phyloP scores from a whole-genome alignment of 2,329 filamentous ascomycete genomes.

The Paramyrothecium roridum region DNA sequence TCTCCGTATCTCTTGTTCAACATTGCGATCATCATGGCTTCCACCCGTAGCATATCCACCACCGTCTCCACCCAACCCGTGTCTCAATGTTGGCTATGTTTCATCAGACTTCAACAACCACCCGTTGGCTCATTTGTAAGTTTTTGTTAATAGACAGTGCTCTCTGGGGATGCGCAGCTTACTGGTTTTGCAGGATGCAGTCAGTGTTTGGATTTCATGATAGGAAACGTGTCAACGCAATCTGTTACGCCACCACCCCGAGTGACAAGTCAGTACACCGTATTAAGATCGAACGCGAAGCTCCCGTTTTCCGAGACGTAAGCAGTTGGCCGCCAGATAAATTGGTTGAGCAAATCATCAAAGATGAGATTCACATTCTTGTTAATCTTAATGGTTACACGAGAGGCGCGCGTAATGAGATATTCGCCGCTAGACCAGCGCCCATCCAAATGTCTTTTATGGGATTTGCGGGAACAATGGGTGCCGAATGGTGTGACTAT shows the following conservation, averaged over 20 bases:
- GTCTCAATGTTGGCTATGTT: constrained; percentile 90
- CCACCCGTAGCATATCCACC: constrained; percentile 78
- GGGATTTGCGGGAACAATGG: constrained; percentile 94
- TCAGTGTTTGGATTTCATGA: constrained; percentile 95
- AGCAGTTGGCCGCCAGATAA: constrained; percentile 83
- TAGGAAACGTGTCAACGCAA: constrained; percentile 68
- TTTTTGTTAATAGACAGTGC: constrained; percentile 1
- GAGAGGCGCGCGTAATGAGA: constrained; percentile 91
- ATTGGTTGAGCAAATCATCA: constrained; percentile 80
- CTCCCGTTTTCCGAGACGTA: constrained; percentile 86
- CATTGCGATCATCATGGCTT: constrained; percentile 83
- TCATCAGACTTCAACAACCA: constrained; percentile 99
- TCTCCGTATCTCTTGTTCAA: constrained; percentile 86
- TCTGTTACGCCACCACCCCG: constrained; percentile 92
- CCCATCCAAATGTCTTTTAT: constrained; percentile 99
- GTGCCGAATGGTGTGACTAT: constrained; percentile 98
- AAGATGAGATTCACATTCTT: constrained; percentile 88
- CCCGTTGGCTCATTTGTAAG: constrained; percentile 81
- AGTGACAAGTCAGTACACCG: constrained; percentile 89
- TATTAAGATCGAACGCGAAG: constrained; percentile 87
- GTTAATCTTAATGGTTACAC: constrained; percentile 99
- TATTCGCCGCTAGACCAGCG: constrained; percentile 90
- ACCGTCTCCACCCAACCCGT: constrained; percentile 74
- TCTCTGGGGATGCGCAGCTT: background rate
- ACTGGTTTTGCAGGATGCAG: constrained; percentile 66